Evolutionary conservation across 2,329 filamentous ascomycete species (phyloP).

Genomic region (Microdochium bolleyi): DNA sequence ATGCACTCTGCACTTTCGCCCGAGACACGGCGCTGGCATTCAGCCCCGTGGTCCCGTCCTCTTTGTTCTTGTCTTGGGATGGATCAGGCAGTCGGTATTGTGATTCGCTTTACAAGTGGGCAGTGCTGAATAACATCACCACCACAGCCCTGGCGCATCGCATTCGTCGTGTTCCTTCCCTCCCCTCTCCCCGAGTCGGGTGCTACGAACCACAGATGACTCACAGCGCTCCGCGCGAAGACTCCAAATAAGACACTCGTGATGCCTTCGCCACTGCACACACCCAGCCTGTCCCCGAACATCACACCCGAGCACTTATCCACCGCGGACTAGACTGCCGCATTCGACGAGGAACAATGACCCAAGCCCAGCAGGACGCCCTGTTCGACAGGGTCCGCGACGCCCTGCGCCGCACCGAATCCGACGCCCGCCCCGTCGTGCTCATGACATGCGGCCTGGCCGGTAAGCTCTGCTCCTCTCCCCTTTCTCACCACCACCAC

Average conservation of each 20-base stretch:
- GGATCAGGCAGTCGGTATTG: too few relatives aligned
- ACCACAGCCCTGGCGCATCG: too few relatives aligned
- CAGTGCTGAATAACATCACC: too few relatives aligned
- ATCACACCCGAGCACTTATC: too few relatives aligned
- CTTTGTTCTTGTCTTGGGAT: too few relatives aligned
- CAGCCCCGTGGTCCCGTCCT: too few relatives aligned
- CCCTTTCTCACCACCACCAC: neutral
- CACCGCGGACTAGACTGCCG: too few relatives aligned
- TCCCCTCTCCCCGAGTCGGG: neutral
- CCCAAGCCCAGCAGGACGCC: neutral
- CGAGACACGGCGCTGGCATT: too few relatives aligned
- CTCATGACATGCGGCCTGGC: conserved; percentile 21
- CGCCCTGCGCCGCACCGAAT: conserved; percentile 3
- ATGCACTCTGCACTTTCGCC: neutral
- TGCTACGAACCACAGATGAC: neutral
- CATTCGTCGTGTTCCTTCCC: too few relatives aligned
- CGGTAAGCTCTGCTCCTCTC: conserved; percentile 7
- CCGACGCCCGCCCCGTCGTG: conserved; percentile 14
- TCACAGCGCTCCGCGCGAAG: neutral
- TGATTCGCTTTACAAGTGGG: too few relatives aligned
- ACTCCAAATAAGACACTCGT: neutral
- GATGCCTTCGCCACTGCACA: neutral
- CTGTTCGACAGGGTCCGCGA: neutral
- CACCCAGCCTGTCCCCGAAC: too few relatives aligned
- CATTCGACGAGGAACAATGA: neutral